Conservation (phyloP, 2,329 filamentous ascomycete genomes). For the Ophiostoma himal-ulmi region DNA sequence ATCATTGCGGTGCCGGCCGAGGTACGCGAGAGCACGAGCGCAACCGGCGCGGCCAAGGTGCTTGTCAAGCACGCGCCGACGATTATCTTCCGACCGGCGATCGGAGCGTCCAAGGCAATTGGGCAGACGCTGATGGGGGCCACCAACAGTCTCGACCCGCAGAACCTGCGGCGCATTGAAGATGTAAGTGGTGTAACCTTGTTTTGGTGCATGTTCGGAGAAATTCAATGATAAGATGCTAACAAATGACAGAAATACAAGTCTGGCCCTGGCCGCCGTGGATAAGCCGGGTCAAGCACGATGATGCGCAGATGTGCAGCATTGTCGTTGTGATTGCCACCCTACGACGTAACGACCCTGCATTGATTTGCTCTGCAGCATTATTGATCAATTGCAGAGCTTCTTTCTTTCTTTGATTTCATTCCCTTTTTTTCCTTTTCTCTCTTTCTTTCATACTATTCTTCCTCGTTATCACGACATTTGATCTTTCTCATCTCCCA, state of each 20-base stretch:
- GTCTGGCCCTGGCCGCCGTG: conserved; percentile 26
- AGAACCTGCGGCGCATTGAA: conserved; percentile 72
- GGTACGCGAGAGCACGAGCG: conserved; percentile 77
- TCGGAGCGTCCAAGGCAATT: conserved; percentile 82
- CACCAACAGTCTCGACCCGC: conserved; percentile 82
- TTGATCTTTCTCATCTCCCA: neutral
- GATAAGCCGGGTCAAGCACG: neutral
- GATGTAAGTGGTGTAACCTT: conserved; percentile 62
- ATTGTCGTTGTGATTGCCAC: neutral
- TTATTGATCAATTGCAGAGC: neutral
- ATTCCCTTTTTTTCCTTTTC: neutral
- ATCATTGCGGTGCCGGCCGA: conserved; percentile 93
- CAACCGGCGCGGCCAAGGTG: conserved; percentile 71
- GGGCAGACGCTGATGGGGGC: conserved; percentile 87
- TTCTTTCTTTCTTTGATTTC: neutral
- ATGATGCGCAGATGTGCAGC: neutral
- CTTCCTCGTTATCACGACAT: neutral
- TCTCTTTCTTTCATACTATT: neutral
- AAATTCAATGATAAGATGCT: conserved; percentile 60
- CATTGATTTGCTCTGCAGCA: neutral
- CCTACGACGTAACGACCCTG: conserved; percentile 5
- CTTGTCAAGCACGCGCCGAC: conserved; percentile 82
- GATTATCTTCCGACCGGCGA: conserved; percentile 81
- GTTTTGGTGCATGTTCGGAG: conserved; percentile 19
- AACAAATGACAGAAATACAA: conserved; percentile 28